Evolutionary conservation across 2,329 filamentous ascomycete species (phyloP).

Genomic region (Cordyceps cateniannulata): DNA sequence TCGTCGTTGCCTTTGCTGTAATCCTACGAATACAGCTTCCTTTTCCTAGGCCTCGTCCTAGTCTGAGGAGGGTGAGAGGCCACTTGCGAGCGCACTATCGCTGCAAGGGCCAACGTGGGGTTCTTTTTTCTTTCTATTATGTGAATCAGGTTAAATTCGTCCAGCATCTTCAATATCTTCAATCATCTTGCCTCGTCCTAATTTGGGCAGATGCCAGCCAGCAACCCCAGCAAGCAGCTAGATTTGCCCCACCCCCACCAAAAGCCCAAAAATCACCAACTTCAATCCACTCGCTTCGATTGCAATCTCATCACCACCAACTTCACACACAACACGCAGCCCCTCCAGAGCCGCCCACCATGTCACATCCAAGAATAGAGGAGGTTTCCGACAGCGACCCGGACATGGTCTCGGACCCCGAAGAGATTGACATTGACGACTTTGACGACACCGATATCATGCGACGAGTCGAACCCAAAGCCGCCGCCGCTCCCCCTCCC

Average conservation of each 20-base stretch:
- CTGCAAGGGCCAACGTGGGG: too few relatives aligned
- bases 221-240: too few relatives aligned
- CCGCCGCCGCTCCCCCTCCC: conserved; percentile 21
- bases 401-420: conserved; percentile 65
- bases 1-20: too few relatives aligned
- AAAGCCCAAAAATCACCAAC: conserved; percentile 8
- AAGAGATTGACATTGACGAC: conserved; percentile 74
- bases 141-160: too few relatives aligned
- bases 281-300: conserved; percentile 1
- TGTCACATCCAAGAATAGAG: conserved; percentile 87
- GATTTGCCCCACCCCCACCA: conserved; percentile 1
- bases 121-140: too few relatives aligned
- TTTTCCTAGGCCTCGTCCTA: too few relatives aligned
- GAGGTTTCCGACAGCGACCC: conserved; percentile 80
- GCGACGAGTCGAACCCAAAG: conserved; percentile 33
- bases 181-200: background rate
- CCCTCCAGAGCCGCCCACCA: conserved; percentile 31
- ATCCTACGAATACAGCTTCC: too few relatives aligned
- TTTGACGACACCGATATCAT: conserved; percentile 53
- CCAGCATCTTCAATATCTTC: background rate
- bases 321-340: background rate
- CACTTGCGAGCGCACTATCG: too few relatives aligned
- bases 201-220: too few relatives aligned
- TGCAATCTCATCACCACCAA: background rate
- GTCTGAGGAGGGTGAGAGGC: too few relatives aligned